Base-by-base conservation (phyloP, 768 basidiomycete species). In the Pleurotus tuoliensis region DNA sequence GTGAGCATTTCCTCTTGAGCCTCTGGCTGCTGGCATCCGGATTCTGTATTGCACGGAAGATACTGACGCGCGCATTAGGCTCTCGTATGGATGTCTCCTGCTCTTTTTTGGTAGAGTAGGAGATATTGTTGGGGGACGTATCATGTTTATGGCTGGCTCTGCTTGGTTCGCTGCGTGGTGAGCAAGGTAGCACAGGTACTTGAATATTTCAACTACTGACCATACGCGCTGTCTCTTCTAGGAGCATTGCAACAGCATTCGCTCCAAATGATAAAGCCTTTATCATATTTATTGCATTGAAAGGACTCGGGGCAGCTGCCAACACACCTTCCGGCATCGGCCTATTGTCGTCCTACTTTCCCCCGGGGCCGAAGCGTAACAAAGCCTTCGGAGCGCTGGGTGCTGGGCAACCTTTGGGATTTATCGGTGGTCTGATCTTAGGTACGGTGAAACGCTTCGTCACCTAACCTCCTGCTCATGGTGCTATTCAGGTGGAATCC, bases 361-460 rank as follows among this genome's bases (percentile, higher is more conserved):
- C 70, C 9, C 63, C 66, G 3, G 71, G 71, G 13, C 56, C 59
- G 2, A 60, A 59, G 18, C 64, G 69, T 40, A 71, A 70, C 51
- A 65, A 59, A 20, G 71, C 69, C 4, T 69, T 69, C 43, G 68
- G 69, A n/a, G 65, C 68, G 20, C 53, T 73, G n/a, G 70, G 71
- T 9, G 67, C 70, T 13, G 69, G 68, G 2, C 70, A 71, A 45
- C 67, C 70, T 8, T 60, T 71, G 43, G 70, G 71, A 6, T 71
- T 64, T 54, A 70, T 71, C 56, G 49, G 69, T 16, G 71, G 71
- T 5, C 60, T 73, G 5, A 64, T 73, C 52, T 59, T 69, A 24
- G 70, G 71, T 71, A 59, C 49, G 4, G 30, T 25, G 25, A n/a
- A 9, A 9, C 30, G 48, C 25, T 41, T 24, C 16, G 24, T n/a